Evolutionary conservation across 441 rosid species (phyloP).

Genomic region (Adansonia gregorii): DNA sequence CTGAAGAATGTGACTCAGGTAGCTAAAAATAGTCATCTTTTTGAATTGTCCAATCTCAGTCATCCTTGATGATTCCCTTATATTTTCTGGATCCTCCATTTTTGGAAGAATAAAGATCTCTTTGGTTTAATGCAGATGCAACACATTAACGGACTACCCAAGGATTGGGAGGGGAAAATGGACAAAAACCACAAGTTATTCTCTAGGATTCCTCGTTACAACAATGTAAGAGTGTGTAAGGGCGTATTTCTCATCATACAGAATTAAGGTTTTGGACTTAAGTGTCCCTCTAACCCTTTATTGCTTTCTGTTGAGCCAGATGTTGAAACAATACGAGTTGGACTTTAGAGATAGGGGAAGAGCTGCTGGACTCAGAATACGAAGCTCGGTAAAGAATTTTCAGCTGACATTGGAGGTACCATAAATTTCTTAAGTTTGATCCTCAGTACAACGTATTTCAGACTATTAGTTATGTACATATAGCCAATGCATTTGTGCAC

Average conservation of each 20-base stretch:
- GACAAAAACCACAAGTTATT: constrained; percentile 67
- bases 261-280: not conserved
- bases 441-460: not conserved
- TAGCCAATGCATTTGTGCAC: not conserved
- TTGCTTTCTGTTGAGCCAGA: constrained; percentile 39
- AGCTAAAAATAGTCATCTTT: constrained; percentile 14
- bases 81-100: not conserved
- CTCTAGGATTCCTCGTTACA: constrained; percentile 77
- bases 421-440: constrained; percentile 1
- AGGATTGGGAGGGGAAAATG: constrained; percentile 63
- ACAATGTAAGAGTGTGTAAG: constrained; percentile 48
- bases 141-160: constrained; percentile 60
- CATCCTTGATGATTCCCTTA: not conserved
- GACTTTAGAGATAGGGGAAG: constrained; percentile 86
- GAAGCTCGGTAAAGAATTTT: constrained; percentile 85
- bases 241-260: not conserved
- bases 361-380: constrained; percentile 70
- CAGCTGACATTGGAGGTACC: constrained; percentile 77
- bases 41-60: not conserved
- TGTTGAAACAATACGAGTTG: constrained; percentile 68
- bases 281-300: not conserved
- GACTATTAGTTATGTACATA: not conserved
- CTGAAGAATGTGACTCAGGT: constrained; percentile 65
- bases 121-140: constrained; percentile 47
- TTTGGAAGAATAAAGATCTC: not conserved